Conservation (phyloP, 2,329 filamentous ascomycete species). For the Alternaria viburni region DNA sequence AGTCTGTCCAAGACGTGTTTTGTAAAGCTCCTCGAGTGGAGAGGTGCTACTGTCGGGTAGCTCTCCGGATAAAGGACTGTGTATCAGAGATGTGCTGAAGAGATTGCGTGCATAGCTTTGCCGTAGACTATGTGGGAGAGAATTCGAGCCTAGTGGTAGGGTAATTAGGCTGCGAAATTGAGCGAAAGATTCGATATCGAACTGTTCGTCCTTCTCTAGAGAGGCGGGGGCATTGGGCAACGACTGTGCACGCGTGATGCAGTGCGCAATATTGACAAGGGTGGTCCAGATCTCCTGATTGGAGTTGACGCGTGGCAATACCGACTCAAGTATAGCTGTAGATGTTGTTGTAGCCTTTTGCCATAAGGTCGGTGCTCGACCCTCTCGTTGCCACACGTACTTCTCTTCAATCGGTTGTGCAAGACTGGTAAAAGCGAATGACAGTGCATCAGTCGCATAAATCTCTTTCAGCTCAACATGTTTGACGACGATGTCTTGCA, state of each 20-base stretch:
- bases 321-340: slow-evolving; percentile 70
- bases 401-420: slow-evolving; percentile 76
- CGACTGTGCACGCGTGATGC: slow-evolving; percentile 48
- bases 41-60: slow-evolving; percentile 57
- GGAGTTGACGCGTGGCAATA: slow-evolving; percentile 58
- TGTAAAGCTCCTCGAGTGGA: slow-evolving; percentile 68
- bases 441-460: slow-evolving; percentile 71
- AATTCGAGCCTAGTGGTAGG: slow-evolving; percentile 70
- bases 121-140: slow-evolving; percentile 71
- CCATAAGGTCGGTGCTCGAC: slow-evolving; percentile 78
- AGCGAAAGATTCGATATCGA: slow-evolving; percentile 79
- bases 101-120: slow-evolving; percentile 75
- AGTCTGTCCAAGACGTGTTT: slow-evolving; percentile 73
- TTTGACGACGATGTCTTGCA: slow-evolving; percentile 65
- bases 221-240: slow-evolving; percentile 45
- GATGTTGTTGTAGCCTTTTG: slow-evolving; percentile 75
- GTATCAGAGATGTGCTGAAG: slow-evolving; percentile 82
- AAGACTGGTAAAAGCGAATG: slow-evolving; percentile 70
- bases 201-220: slow-evolving; percentile 70
- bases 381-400: slow-evolving; percentile 76
- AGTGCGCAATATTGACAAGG: slow-evolving; percentile 44
- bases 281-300: slow-evolving; percentile 68
- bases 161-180: slow-evolving; percentile 75
- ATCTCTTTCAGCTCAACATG: slow-evolving; percentile 70
- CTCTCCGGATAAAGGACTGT: slow-evolving; percentile 69